Percentiles rank a stretch among this genome's conserved stretches.
Conservation (phyloP, 225 moss, liverwort and hornwort species). For the Marchantia polymorpha region DNA sequence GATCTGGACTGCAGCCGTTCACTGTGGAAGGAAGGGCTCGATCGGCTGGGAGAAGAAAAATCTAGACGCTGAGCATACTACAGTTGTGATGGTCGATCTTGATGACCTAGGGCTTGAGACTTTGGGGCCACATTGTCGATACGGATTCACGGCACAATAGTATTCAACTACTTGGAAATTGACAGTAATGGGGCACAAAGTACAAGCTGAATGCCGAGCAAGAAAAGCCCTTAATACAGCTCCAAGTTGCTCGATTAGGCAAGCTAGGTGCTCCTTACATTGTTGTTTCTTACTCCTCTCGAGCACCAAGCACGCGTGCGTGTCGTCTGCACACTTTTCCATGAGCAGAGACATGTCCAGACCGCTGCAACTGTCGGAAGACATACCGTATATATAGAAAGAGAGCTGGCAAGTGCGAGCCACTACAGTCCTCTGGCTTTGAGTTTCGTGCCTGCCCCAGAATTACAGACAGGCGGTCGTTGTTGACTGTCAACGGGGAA, state of each 20-base stretch:
- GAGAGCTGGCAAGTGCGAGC: conserved; percentile 3
- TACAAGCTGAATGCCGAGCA: too few relatives aligned
- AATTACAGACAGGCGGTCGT: neutral
- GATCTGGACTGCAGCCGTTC: too few relatives aligned
- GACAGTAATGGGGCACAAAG: too few relatives aligned
- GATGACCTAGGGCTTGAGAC: too few relatives aligned
- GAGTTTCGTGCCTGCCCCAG: conserved; percentile 1
- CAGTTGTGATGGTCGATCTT: too few relatives aligned
- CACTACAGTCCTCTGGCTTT: neutral
- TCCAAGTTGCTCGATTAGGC: neutral
- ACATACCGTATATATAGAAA: neutral
- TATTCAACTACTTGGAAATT: too few relatives aligned
- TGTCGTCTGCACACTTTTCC: conserved; percentile 2
- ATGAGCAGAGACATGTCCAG: conserved; percentile 2
- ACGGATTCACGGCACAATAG: too few relatives aligned
- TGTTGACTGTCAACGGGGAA: neutral
- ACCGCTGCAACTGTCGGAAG: conserved; percentile 6
- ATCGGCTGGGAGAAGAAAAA: neutral
- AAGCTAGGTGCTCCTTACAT: neutral
- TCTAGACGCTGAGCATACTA: neutral
- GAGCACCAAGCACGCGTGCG: conserved; percentile 8
- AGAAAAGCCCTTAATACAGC: too few relatives aligned
- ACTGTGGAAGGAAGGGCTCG: neutral
- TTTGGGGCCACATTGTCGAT: too few relatives aligned
- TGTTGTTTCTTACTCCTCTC: neutral